phyloP scores from a whole-genome alignment of 495 filamentous ascomycete genomes.

The Cudoniella acicularis region DNA sequence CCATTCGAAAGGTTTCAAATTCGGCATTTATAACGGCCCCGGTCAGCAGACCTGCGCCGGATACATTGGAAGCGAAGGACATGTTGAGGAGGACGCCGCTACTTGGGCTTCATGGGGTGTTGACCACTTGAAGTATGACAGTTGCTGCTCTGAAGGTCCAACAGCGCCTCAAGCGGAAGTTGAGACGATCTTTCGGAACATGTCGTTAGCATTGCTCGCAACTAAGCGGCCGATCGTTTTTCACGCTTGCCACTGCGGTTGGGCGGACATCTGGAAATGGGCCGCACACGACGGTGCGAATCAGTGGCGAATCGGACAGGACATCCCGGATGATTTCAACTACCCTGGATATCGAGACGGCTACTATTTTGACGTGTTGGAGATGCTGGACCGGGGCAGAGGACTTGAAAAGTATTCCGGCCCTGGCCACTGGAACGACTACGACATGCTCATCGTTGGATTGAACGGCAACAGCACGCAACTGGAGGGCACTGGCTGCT shows the following conservation, averaged over 20 bases:
- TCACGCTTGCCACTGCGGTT: constrained; percentile 32
- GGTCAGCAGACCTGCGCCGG: constrained; percentile 30
- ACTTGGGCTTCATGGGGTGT: constrained; percentile 8
- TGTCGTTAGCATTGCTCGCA: constrained; percentile 28
- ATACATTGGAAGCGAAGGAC: constrained; percentile 20
- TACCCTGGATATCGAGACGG: neutral
- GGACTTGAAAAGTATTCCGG: neutral
- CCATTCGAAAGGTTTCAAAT: constrained; percentile 28
- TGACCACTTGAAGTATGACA: constrained; percentile 9
- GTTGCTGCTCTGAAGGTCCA: constrained; percentile 1
- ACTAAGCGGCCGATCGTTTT: constrained; percentile 30
- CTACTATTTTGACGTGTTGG: neutral
- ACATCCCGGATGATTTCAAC: constrained; percentile 35
- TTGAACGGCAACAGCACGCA: constrained; percentile 16
- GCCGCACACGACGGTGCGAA: constrained; percentile 4
- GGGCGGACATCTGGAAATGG: constrained; percentile 2
- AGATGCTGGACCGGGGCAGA: constrained; percentile 2
- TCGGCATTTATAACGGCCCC: constrained; percentile 28
- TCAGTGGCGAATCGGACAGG: constrained; percentile 29
- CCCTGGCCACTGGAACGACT: constrained; percentile 27
- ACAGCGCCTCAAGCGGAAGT: neutral
- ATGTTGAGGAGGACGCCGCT: constrained; percentile 1
- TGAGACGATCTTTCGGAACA: constrained; percentile 19
- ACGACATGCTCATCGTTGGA: constrained; percentile 45
- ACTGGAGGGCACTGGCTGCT: neutral